Percentiles rank a stretch among this genome's conserved stretches.
These are phyloP conservation scores for Eustoma russellianum DNA, from an alignment of 257 asterid genomes.

Conservation along the genomic window DNA sequence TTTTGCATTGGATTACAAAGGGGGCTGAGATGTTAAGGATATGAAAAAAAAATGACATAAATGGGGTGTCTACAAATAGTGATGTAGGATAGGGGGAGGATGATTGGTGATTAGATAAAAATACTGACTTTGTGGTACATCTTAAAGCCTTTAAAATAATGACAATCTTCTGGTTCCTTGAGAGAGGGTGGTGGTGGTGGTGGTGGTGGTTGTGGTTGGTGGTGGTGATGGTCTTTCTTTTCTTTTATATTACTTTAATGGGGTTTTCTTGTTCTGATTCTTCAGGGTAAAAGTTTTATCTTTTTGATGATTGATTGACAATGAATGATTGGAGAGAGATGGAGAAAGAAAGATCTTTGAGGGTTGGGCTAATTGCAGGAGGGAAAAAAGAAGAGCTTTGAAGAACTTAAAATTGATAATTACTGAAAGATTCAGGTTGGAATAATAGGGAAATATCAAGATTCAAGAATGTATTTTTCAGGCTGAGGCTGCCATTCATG, in stretches of 20 bases:
- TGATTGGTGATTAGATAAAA: slow-evolving; percentile 2
- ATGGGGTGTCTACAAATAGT: slow-evolving; percentile 14
- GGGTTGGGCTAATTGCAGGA: too few relatives aligned
- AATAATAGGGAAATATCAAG: slow-evolving; percentile 14
- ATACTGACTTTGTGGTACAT: slow-evolving; percentile 6
- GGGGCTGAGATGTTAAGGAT: slow-evolving; percentile 16
- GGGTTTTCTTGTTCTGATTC: slow-evolving; percentile 22
- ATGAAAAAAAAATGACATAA: slow-evolving; percentile 11
- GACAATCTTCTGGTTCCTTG: slow-evolving; percentile 49
- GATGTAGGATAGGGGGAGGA: background rate
- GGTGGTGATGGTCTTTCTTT: slow-evolving; percentile 14
- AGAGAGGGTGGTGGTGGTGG: slow-evolving; percentile 17
- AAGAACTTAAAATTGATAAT: slow-evolving; percentile 15
- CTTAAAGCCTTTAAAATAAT: slow-evolving; percentile 11
- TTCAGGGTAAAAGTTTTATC: slow-evolving; percentile 11
- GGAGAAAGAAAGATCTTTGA: slow-evolving; percentile 9
- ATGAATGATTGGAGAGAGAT: slow-evolving; percentile 38
- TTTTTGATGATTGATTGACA: slow-evolving; percentile 25
- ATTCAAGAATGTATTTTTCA: slow-evolving; percentile 25
- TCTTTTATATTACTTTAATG: slow-evolving; percentile 10
- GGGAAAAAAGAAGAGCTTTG: slow-evolving; percentile 26
- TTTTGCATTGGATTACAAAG: slow-evolving; percentile 4
- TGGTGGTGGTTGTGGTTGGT: too few relatives aligned
- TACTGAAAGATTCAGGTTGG: slow-evolving; percentile 24
- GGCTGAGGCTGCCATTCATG: slow-evolving; percentile 14